Percentiles rank a stretch among this genome's conserved stretches.
Conservation (phyloP, 2,329 filamentous ascomycete genomes). For the Hypoxylon sp. region DNA sequence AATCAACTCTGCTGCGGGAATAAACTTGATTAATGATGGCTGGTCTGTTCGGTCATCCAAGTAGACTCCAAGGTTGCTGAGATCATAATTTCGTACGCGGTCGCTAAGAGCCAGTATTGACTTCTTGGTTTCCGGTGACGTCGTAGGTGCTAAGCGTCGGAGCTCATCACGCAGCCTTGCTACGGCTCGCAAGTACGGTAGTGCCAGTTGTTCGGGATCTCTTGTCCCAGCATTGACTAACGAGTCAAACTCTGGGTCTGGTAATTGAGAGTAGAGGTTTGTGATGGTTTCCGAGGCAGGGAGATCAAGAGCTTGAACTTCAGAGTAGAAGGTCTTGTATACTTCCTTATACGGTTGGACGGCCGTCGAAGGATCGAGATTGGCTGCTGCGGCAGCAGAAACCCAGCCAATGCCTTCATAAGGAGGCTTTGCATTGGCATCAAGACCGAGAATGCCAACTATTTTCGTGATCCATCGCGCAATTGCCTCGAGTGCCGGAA, state of each 20-base stretch:
- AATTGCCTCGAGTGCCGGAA: constrained; percentile 67
- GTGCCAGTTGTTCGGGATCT: constrained; percentile 67
- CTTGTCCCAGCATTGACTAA: constrained; percentile 62
- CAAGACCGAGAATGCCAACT: constrained; percentile 86
- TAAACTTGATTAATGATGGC: constrained; percentile 80
- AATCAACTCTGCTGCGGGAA: constrained; percentile 70
- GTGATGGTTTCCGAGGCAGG: constrained; percentile 61
- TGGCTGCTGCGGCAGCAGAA: constrained; percentile 56
- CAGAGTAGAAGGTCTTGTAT: constrained; percentile 62
- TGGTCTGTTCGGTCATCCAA: constrained; percentile 83
- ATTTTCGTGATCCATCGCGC: constrained; percentile 87
- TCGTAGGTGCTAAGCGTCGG: constrained; percentile 66
- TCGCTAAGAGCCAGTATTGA: constrained; percentile 84
- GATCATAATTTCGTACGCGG: constrained; percentile 81
- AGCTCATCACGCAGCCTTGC: constrained; percentile 74
- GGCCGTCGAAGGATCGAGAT: constrained; percentile 62
- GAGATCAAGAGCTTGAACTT: constrained; percentile 65
- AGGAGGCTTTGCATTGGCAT: constrained; percentile 69
- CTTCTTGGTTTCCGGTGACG: constrained; percentile 71
- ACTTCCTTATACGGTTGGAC: constrained; percentile 65
- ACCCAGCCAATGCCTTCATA: constrained; percentile 72
- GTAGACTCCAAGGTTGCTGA: constrained; percentile 88
- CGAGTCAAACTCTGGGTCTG: constrained; percentile 63
- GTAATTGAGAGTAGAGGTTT: constrained; percentile 60
- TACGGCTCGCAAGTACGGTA: constrained; percentile 69